These are phyloP conservation scores for Hypomontagnella monticulosa DNA, from an alignment of 495 filamentous ascomycete genomes.

Conservation along the genomic window DNA sequence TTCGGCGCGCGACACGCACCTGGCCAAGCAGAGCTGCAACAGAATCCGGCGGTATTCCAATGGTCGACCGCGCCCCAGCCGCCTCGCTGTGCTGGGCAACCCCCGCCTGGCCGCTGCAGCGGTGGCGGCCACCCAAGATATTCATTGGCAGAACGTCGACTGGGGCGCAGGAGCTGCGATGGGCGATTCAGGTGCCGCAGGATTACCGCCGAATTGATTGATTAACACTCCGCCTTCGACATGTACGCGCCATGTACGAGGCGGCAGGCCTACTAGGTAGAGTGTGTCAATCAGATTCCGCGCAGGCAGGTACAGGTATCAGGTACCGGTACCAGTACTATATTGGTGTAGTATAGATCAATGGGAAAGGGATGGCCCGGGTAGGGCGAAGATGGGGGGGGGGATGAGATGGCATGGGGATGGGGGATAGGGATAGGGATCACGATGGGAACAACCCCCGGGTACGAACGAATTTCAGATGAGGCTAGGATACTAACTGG, in stretches of 20 bases:
- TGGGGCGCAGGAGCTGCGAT: constrained; percentile 36
- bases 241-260: constrained; percentile 13
- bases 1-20: constrained; percentile 87
- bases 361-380: background rate
- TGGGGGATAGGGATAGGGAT: no score
- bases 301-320: background rate
- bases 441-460: background rate
- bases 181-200: constrained; percentile 15
- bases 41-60: constrained; percentile 47
- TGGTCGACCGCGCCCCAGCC: constrained; percentile 44
- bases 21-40: constrained; percentile 55
- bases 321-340: background rate
- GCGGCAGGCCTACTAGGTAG: constrained; percentile 8
- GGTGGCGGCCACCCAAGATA: constrained; percentile 40
- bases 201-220: constrained; percentile 27
- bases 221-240: constrained; percentile 11
- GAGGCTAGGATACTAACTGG: constrained; percentile 17
- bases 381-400: no score
- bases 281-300: constrained; percentile 13
- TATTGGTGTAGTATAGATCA: constrained; percentile 11
- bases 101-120: constrained; percentile 43
- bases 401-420: no score
- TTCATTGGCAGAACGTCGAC: constrained; percentile 41
- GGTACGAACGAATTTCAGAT: constrained; percentile 12
- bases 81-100: constrained; percentile 43